Evolutionary conservation across 2,329 filamentous ascomycete genomes (phyloP), one percentile per base, ranked within the genome.

Genomic region (Tolypocladium tundrense): DNA sequence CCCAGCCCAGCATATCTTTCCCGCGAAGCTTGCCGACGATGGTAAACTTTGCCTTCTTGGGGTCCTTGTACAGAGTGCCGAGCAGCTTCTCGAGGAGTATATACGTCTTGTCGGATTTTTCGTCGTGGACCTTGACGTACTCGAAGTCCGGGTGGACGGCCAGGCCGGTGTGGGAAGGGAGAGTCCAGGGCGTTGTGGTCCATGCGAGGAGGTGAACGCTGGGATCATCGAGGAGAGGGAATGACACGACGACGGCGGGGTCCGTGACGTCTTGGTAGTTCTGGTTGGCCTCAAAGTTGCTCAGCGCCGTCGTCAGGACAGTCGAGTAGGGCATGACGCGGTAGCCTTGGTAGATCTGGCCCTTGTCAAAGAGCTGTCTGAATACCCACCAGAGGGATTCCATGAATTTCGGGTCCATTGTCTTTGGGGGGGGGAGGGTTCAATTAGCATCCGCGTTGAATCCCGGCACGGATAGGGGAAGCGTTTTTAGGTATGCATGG

Each of bases 311-410:
- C 58, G 88, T 91, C 68, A 96, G 82, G 19, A 88, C 91, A 2
- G 91, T 97, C 37, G 91, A 96, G 73, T 94, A 97, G 14, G 93
- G 93, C 90, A 97, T 94, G 61, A 97, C 91, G 68, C 87, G 86
- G 73, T 94, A 89, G 50, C 91, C 92, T 65, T 91, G 88, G 72
- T 97, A 97, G 57, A 97, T 91, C 61, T 88, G 80, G 58, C 86
- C 89, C 75, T 96, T 96, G 66, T 96, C 89, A 71, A 90, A 95
- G 31, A 97, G 80, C 70, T 93, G 85, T 77, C 94, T 95, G 79
- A 96, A 96, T 21, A 94, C 88, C 92, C 93, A 97, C 93, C 93
- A 97, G 63, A 90, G 85, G 0, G 88, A 88, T 77, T 97, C 93
- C 93, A 97, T 97, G 75, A 95, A 97, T 24, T 79, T 86, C n/a